Percentiles rank a stretch among this genome's conserved stretches.
phyloP scores from a whole-genome alignment of 352 stramenopile species.

The Phytophthora palmivora region DNA sequence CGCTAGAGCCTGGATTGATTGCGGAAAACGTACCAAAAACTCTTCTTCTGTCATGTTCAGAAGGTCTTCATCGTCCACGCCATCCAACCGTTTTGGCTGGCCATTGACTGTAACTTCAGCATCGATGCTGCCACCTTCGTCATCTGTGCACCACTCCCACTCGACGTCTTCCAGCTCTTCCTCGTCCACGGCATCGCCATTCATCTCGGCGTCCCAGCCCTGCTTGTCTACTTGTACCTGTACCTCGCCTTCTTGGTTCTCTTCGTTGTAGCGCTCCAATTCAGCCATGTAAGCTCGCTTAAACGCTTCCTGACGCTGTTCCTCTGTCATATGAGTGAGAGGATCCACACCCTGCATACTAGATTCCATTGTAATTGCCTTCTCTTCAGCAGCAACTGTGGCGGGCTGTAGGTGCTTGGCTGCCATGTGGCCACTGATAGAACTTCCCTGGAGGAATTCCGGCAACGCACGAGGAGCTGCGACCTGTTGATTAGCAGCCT shows the following conservation, averaged over 20 bases:
- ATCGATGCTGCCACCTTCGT: constrained; percentile 53
- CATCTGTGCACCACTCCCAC: constrained; percentile 84
- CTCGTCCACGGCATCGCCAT: constrained; percentile 71
- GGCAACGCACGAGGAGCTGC: constrained; percentile 74
- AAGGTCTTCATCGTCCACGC: constrained; percentile 82
- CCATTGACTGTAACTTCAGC: constrained; percentile 78
- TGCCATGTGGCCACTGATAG: constrained; percentile 88
- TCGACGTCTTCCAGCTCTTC: constrained; percentile 84
- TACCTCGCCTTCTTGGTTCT: constrained; percentile 80
- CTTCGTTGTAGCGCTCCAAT: constrained; percentile 87
- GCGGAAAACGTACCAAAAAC: constrained; percentile 66
- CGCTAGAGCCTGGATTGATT: neutral
- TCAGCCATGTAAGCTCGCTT: constrained; percentile 85
- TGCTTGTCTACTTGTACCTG: constrained; percentile 85
- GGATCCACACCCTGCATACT: constrained; percentile 62
- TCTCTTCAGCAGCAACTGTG: constrained; percentile 42
- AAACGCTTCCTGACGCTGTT: constrained; percentile 85
- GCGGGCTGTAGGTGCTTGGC: constrained; percentile 76
- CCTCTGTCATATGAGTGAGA: constrained; percentile 78
- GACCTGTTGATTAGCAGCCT: constrained; percentile 53
- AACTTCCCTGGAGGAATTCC: constrained; percentile 84
- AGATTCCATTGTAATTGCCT: constrained; percentile 39
- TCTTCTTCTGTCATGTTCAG: constrained; percentile 86
- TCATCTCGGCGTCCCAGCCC: constrained; percentile 88
- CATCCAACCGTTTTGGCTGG: constrained; percentile 61